Percentiles rank a stretch among this genome's conserved stretches.
Conservation (phyloP, 176 grass and related monocot genomes). For the Carex myosuroides region DNA sequence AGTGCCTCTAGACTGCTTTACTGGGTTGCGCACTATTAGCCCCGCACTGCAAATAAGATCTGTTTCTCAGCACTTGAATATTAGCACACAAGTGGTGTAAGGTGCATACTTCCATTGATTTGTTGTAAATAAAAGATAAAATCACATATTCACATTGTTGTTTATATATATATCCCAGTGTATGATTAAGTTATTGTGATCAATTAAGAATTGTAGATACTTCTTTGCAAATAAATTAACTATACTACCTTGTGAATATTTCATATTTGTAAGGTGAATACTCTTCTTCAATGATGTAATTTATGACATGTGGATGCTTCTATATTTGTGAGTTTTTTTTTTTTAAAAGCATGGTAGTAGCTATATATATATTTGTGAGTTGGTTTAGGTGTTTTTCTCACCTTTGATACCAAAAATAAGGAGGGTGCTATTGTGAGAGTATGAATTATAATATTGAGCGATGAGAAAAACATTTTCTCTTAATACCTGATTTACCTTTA, state of each 20-base stretch:
- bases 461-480: too few species aligned
- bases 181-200: conserved; percentile 5
- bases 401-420: not conserved
- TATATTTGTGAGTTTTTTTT: not conserved
- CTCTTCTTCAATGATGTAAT: not conserved
- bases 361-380: not conserved
- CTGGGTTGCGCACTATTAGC: conserved; percentile 53
- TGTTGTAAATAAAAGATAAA: not conserved
- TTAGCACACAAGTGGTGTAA: conserved; percentile 36
- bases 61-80: conserved; percentile 42
- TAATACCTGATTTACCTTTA: too few species aligned
- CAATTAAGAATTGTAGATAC: not conserved
- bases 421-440: too few species aligned
- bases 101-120: not conserved
- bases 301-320: not conserved
- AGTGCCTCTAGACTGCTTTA: conserved; percentile 65
- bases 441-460: too few species aligned
- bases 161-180: not conserved
- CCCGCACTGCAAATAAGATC: conserved; percentile 73
- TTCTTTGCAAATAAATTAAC: conserved; percentile 14
- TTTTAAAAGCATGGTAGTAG: too few species aligned
- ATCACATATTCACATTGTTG: not conserved
- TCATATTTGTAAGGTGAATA: not conserved
- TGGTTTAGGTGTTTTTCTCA: not conserved
- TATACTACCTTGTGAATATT: not conserved